Base-by-base conservation (phyloP, 768 basidiomycete genomes). In the Lactarius deliciosus region DNA sequence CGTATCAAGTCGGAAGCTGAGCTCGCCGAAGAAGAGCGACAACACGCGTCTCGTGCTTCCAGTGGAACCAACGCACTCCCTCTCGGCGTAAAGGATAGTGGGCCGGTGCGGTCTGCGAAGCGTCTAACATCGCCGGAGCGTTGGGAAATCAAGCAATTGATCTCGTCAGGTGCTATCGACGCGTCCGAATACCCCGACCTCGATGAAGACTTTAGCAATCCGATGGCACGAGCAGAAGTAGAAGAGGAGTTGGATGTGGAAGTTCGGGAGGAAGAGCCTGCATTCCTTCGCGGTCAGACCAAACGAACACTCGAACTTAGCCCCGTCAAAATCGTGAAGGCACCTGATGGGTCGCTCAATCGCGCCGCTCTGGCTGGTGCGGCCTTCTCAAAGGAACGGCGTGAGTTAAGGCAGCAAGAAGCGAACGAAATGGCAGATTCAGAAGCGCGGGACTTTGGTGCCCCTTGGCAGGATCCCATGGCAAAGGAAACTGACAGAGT, bases 101-200 rank as follows among this genome's bases (percentile, higher is more conserved):
- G 81, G 28, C 83, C 85, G 10, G 83, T 87, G 18, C 86, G 88
- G 38, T 92, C 90, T 2, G 93, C 94, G 0, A 95, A 94, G 74
- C 85, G 96, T 18, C 80, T 98, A 64, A 96, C 96, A 1, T 95
- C 92, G 8, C 97, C 97, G 1, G 97, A 99, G 77, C 87, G 97
- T 34, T 99, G 97, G 95, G 97, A 99, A 80, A 96, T 99, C 77
- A 98, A 98, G 77, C 97, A 98, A 75, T 86, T 99, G 64, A 97
- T 98, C 63, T 92, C 97, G 0, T 97, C 95, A 36, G 97, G 97
- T 53, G 92, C 88, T 18, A 85, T 98, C 63, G 88, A 89, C 69
- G 90, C 96, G 13, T 90, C 95, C 5, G 97, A 98, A 75, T 96
- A 96, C 73, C 95, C 94, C 2, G 92, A 96, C 36, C 80, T 97